A percentile compares a stretch with the other conserved stretches of the same genome.
Conservation (phyloP, 2,329 filamentous ascomycete genomes). For the Fusarium temperatum region DNA sequence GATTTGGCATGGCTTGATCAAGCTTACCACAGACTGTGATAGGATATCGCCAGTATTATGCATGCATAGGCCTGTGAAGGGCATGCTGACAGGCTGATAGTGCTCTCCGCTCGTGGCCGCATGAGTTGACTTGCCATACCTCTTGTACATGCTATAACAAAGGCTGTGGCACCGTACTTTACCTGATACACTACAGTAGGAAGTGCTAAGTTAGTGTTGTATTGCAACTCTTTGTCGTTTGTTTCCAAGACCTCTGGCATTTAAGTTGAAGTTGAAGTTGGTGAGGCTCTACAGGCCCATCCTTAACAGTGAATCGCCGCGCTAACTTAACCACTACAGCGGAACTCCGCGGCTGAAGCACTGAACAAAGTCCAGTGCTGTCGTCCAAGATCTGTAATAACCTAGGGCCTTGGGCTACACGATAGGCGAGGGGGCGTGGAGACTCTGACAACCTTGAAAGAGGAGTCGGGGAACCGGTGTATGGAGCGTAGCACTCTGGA, state of each 20-base stretch:
- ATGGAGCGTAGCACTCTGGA: neutral
- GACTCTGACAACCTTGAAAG: neutral
- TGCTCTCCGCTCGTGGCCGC: neutral
- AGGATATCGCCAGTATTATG: neutral
- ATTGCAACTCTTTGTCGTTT: neutral
- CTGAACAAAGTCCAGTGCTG: neutral
- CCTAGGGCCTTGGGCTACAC: constrained; percentile 4
- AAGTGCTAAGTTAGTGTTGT: neutral
- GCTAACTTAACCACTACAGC: constrained; percentile 3
- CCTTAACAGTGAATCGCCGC: constrained; percentile 4
- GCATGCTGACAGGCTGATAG: neutral
- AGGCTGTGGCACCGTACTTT: too few species aligned
- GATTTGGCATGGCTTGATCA: neutral
- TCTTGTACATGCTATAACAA: neutral
- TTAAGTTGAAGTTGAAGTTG: neutral
- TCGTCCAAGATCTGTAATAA: constrained; percentile 1
- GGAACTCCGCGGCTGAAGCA: constrained; percentile 15
- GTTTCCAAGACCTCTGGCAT: neutral
- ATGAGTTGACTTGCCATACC: neutral
- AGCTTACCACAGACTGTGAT: neutral
- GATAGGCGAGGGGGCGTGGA: constrained; percentile 30
- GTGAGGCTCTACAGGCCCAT: constrained; percentile 3
- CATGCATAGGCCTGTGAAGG: neutral
- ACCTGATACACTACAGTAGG: neutral
- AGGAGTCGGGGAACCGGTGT: neutral